Evolutionary conservation across 2,329 filamentous ascomycete species (phyloP), one percentile per base, ranked within the genome.

Genomic region (Ascochyta lentis): DNA sequence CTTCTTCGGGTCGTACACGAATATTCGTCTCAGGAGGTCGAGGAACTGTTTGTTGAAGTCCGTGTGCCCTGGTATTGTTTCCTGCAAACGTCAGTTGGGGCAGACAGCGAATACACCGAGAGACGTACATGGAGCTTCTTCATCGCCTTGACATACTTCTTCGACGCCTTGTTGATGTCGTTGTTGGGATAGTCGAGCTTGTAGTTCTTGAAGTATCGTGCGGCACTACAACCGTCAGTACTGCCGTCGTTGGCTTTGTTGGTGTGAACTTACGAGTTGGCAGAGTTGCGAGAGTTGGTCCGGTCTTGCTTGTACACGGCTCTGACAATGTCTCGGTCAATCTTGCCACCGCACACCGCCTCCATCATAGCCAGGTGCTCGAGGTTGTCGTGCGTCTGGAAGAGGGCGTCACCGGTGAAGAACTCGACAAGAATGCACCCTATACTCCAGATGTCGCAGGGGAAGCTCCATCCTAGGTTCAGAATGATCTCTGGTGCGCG

Each of bases 331-430:
- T 81, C 80, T 7, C 80, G 71, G 56, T 87, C 84, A 39, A 87
- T 81, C 61, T 81, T 82, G 41, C 77, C 76, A 37, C 80, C 81
- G 67, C 84, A 86, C 8, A 87, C 84, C 10, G 81, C 80, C 71
- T 89, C 86, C 86, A 89, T 89, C 86, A 89, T 89, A 34, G 85
- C 86, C 42, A 89, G 79, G 70, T 89, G 86, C 69, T 88, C 86
- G 29, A 87, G 80, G 60, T 88, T 88, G 72, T 89, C 86, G 68
- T 88, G 86, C 0, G 86, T 88, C 69, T 89, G 86, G 76, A 89
- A 89, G 3, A 89, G 77, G 39, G 86, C 86, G 71, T 89, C 86
- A 9, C 86, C 86, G 0, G 86, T 89, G 76, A 86, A 88, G 70
- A 88, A 89, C 61, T 89, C 86, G 29, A 89, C 86, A 10, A 89